Evolutionary conservation across 768 basidiomycete genomes (phyloP), one percentile per base, ranked within the genome.

Genomic region (Amanita inopinata): DNA sequence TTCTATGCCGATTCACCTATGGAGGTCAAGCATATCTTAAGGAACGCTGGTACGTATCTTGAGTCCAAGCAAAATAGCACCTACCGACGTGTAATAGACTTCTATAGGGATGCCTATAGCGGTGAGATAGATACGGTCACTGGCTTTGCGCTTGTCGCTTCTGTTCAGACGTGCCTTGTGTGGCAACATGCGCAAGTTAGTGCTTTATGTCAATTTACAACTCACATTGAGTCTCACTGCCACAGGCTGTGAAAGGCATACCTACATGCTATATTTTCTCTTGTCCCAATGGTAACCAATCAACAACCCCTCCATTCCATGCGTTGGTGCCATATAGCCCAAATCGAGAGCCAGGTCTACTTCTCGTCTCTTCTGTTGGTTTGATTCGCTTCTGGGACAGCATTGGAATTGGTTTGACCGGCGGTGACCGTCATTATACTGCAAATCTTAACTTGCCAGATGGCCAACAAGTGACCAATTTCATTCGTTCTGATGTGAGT

Each of bases 381-480:
- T 67, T 78, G 49, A 63, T 89, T 43, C 76, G 86, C 27, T 86
- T 88, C 57, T 97, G 92, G 92, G 82, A 91, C 43, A 83, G 80
- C 46, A 82, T 93, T 32, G 80, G 80, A 3, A 84, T 82, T 46
- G 86, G 86, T 11, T 73, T 90, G 10, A 83, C 87, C 2, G 86
- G 87, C 9, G 86, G 84, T 6, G 74, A 83, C 27, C 76, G 77
- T 47, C 83, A 69, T 53, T 68, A 69, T 7, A 69, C 71, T 19
- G 61, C 69, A 3, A 51, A 67, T 7, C 50, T 84, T 38, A 64
- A 69, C 15, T 58, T 86, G 34, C 62, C 62, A 20, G 49, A 64
- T 3, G 72, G 70, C 1, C 84, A 88, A 55, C 65, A 66, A 35
- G 69, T 83, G 10, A 83, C 82, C 2, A 78, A 74, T 49, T 56